These are phyloP conservation scores for Colletotrichum sojae DNA, from an alignment of 2,329 filamentous ascomycete genomes.

Conservation along the genomic window DNA sequence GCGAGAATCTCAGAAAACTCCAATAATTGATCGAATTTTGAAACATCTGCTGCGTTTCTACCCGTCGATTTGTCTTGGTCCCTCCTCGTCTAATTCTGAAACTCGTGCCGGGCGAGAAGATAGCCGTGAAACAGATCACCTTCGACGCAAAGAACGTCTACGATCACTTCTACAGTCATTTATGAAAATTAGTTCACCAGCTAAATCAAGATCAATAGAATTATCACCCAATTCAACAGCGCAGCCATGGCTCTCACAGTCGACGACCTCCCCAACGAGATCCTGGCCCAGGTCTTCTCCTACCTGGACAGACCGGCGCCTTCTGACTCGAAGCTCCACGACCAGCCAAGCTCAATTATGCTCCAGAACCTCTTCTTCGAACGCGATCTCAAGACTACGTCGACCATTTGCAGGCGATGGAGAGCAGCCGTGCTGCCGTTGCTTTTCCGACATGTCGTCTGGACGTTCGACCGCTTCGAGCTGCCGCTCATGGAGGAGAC, in stretches of 20 bases:
- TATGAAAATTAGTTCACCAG: background rate
- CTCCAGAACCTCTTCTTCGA: slow-evolving; percentile 53
- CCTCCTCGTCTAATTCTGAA: slow-evolving; percentile 23
- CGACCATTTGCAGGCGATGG: slow-evolving; percentile 68
- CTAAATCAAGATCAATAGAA: background rate
- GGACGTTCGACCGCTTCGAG: slow-evolving; percentile 53
- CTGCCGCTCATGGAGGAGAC: slow-evolving; percentile 45
- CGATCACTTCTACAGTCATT: background rate
- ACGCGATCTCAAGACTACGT: slow-evolving; percentile 68
- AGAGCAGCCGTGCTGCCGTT: slow-evolving; percentile 64
- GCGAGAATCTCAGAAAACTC: too few species aligned
- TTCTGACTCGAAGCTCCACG: slow-evolving; percentile 62
- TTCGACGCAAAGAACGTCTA: too few species aligned
- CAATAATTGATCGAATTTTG: too few species aligned
- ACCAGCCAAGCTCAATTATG: slow-evolving; percentile 60
- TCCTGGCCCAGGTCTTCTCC: slow-evolving; percentile 70
- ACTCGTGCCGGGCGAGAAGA: slow-evolving; percentile 15
- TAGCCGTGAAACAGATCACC: slow-evolving; percentile 25
- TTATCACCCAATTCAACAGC: background rate
- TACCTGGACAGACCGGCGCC: slow-evolving; percentile 65
- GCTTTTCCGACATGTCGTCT: slow-evolving; percentile 71
- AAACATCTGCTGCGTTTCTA: too few species aligned
- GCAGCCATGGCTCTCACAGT: slow-evolving; percentile 39
- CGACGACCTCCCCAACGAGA: slow-evolving; percentile 70
- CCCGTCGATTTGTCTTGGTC: background rate